Evolutionary conservation across 1,284 basidiomycete species (phyloP), one percentile per base, ranked within the genome.

Genomic region (Heliocybe sulcata): DNA sequence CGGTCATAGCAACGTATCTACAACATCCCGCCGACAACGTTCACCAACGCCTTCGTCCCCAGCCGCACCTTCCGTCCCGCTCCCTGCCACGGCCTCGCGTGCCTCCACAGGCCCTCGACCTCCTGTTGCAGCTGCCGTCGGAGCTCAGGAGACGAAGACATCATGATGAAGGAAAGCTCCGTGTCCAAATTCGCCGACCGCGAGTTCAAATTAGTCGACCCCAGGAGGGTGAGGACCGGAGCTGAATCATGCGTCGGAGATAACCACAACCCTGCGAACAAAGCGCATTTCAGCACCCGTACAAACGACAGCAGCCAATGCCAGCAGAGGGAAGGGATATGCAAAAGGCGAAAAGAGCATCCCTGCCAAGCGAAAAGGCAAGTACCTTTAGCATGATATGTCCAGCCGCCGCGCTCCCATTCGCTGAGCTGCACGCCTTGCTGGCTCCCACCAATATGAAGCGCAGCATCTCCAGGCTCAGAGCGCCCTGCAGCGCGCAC

Each of bases 321-420:
- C 12, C 38, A 42, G 38, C 6, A n/a, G n/a, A 42, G 6, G 38
- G 16, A 20, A 8, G 6, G 38, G n/a, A 42, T 42, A 42, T 42
- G 38, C 29, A 31, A 31, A 31, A 31, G 6, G 29, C 29, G 16
- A 42, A n/a, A 42, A 6, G 19, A 42, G 12, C 16, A 42, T 42
- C 12, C 16, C 33, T 35, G 38, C 29, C 29, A 42, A 42, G 38
- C 8, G 38, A 9, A 38, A 47, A 27, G 54, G 48, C 33, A n/a
- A 33, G 54, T 60, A 93, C 95, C 96, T 80, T 98, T 99, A 29
- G 94, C 92, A 65, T 99, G 96, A 72, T 99, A 99, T 0, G 96
- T 99, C 97, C 97, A 99, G 0, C 88, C 92, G n/a, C 79, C 71
- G 59, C 81, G 83, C 64, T 84, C 81, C 96, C 96, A 98, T 69